Base-by-base conservation (phyloP, 2,329 filamentous ascomycete species). In the Aspergillus awamori region DNA sequence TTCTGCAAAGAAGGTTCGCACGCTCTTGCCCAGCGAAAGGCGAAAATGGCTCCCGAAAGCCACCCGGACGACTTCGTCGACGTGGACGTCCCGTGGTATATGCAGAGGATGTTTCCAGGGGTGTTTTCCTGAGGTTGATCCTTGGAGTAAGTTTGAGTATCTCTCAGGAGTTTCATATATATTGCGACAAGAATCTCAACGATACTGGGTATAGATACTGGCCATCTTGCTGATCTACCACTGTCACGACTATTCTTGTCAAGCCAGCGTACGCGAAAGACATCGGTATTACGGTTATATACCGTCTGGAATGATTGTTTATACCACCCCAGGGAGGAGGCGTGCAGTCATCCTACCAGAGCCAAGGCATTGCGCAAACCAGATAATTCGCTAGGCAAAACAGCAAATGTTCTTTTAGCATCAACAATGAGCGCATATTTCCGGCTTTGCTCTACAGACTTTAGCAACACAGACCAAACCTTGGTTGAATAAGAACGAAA, bases 1-100 rank as follows among this genome's bases (percentile, higher is more conserved):
- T 90, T 86, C 79, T 90, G 92, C 72, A 93, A 92, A 75, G 88
- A 93, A 70, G 80, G 80, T 1, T 70, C 81, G 0, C 75, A 79
- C 41, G 83, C 79, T 15, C 74, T 93, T 63, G 83, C 84, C 69
- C 82, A 75, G 68, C 82, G 87, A 58, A 88, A 87, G 69, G 69
- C 71, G 53, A 72, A 63, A 26, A 76, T 77, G 72, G 64, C 63
- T 5, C 51, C 63, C 6, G 69, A 67, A 26, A 65, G 61, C 26
- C 55, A 53, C 3, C 15, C 58, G 8, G 57, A 63, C 22, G 59
- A 65, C 47, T 63, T 60, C 30, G 43, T 62, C 22, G 63, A 61
- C 15, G 48, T 38, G 49, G 53, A 60, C 48, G 53, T 62, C 54
- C 58, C 48, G 39, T 53, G 52, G 47, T 53, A 39, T 26, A 63